Conservation (phyloP, 2,329 filamentous ascomycete species). For the Colletotrichum eleusines region DNA sequence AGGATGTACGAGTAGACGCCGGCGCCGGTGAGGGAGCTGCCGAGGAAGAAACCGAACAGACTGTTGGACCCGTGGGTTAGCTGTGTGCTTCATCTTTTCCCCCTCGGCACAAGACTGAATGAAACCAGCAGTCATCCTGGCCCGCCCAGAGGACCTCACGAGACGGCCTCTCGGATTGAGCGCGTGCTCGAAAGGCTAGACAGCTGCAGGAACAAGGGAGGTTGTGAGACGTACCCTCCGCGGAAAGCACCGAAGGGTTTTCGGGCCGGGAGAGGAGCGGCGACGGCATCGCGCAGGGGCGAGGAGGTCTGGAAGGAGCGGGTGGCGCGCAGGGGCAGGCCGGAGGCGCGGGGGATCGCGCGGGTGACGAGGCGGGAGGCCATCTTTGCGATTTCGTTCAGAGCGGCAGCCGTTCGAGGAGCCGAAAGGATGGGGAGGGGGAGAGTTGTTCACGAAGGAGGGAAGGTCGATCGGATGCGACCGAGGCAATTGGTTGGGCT, state of each 20-base stretch:
- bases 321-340: slow-evolving; percentile 45
- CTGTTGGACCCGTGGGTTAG: slow-evolving; percentile 58
- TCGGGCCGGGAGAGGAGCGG: slow-evolving; percentile 64
- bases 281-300: slow-evolving; percentile 57
- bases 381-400: slow-evolving; percentile 52
- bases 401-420: slow-evolving; percentile 4
- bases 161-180: slow-evolving; percentile 14
- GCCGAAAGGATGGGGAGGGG: slow-evolving; percentile 4
- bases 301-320: slow-evolving; percentile 65
- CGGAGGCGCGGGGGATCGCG: slow-evolving; percentile 49
- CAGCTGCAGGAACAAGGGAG: not conserved
- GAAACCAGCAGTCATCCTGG: not conserved
- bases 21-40: slow-evolving; percentile 81
- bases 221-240: slow-evolving; percentile 63
- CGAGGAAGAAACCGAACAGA: slow-evolving; percentile 91
- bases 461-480: not conserved
- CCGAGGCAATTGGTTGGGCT: slow-evolving; percentile 7
- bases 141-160: not conserved
- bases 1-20: slow-evolving; percentile 93
- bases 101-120: too few relatives aligned
- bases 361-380: slow-evolving; percentile 60
- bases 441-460: not conserved
- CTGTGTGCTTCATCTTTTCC: not conserved
- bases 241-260: slow-evolving; percentile 72
- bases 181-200: not conserved